Conservation (phyloP, 169 alveolate genomes). For the Cryptosporidium parvum region DNA sequence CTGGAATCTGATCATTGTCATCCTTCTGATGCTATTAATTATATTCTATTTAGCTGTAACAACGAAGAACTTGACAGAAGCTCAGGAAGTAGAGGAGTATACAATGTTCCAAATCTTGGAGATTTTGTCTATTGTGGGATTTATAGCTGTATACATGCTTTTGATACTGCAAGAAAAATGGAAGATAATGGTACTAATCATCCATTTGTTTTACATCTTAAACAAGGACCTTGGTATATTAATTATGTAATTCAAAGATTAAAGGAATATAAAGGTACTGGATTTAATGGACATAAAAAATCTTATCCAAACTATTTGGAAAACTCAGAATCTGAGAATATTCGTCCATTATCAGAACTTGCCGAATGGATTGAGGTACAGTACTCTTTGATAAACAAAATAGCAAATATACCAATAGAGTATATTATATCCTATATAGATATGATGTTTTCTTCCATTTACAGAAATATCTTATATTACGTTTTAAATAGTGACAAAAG, state of each 20-base stretch:
- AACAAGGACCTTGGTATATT: conserved; percentile 74
- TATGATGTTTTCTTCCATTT: conserved; percentile 52
- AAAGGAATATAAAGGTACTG: conserved; percentile 48
- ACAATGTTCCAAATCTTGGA: conserved; percentile 76
- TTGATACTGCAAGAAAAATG: conserved; percentile 44
- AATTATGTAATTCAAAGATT: conserved; percentile 52
- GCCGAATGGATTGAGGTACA: conserved; percentile 57
- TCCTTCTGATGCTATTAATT: conserved; percentile 81
- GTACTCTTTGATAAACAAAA: conserved; percentile 33
- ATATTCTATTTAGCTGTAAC: conserved; percentile 86
- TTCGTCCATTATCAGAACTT: conserved; percentile 36
- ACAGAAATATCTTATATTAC: conserved; percentile 50
- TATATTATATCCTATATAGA: conserved; percentile 51
- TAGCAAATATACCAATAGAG: conserved; percentile 59
- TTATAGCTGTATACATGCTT: conserved; percentile 50
- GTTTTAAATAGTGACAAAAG: conserved; percentile 13
- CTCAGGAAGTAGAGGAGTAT: conserved; percentile 83
- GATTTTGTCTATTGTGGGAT: conserved; percentile 62
- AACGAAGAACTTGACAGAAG: conserved; percentile 86
- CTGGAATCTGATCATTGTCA: conserved; percentile 46
- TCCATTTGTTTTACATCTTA: conserved; percentile 66
- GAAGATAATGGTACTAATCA: conserved; percentile 69
- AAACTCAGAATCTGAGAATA: neutral
- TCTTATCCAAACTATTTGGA: conserved; percentile 5
- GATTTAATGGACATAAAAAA: conserved; percentile 33